Conservation (phyloP, 805 yeast genomes). For the Tetrapisispora fleetii region DNA sequence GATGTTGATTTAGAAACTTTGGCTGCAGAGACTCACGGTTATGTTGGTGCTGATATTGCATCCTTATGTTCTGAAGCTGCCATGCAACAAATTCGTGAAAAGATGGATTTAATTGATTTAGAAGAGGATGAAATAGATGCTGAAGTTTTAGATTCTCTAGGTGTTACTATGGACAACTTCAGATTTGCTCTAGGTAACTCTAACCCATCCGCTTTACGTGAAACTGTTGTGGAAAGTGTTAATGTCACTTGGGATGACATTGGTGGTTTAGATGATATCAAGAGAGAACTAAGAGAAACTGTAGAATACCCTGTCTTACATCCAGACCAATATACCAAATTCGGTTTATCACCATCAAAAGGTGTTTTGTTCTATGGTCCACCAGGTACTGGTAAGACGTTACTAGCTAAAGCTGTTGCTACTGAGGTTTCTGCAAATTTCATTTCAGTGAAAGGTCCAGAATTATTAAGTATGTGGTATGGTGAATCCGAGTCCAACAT, state of each 20-base stretch:
- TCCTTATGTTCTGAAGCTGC: constrained; percentile 99
- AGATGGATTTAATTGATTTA: constrained; percentile 78
- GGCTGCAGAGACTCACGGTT: constrained; percentile 98
- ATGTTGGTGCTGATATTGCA: constrained; percentile 98
- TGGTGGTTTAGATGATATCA: constrained; percentile 95
- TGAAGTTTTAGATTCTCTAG: constrained; percentile 88
- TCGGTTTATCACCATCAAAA: constrained; percentile 94
- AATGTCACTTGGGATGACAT: constrained; percentile 99
- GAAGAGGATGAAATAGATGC: constrained; percentile 74
- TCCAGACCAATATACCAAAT: constrained; percentile 97
- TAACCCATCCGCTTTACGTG: constrained; percentile 98
- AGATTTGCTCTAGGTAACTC: constrained; percentile 96
- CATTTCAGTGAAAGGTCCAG: constrained; percentile 56
- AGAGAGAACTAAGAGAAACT: constrained; percentile 95
- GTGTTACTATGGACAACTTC: constrained; percentile 98
- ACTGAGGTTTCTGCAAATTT: constrained; percentile 98
- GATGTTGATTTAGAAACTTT: constrained; percentile 94
- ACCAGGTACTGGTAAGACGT: constrained; percentile 99
- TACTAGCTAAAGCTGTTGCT: constrained; percentile 97
- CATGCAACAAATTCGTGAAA: constrained; percentile 99
- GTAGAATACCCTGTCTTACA: constrained; percentile 98
- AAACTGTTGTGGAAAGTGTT: constrained; percentile 97
- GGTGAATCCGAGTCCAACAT: constrained; percentile 97
- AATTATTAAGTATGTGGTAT: constrained; percentile 89
- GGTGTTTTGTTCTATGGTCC: constrained; percentile 99